Base-by-base conservation (phyloP, 2,329 filamentous ascomycete species). In the Aspergillus aculeatus region DNA sequence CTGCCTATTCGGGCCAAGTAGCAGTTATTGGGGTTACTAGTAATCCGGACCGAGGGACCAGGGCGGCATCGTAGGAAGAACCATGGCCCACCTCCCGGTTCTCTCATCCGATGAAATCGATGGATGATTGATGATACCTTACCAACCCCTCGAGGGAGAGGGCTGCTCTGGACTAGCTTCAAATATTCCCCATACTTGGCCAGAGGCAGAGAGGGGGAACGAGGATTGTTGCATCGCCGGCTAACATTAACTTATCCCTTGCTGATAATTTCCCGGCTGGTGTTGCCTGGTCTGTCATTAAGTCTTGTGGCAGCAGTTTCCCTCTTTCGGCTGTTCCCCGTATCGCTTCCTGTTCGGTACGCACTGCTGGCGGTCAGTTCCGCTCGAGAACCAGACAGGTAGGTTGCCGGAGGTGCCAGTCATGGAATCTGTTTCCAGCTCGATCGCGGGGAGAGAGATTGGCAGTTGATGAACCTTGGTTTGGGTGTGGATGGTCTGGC, bases 221-320 rank as follows among this genome's bases (percentile, higher is more conserved):
- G 52, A 16, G 38, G 7, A 38, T 47, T 32, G 52, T 54, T 47
- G 52, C 52, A 54, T 54, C 52, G 52, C 52, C 16, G 31, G 38
- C 38, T 47, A 35, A 12, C 32, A 38, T 23, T 31, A 16, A 12
- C 12, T 16, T 35, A 54, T 54, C 52, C 52, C 52, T 54, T 54
- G 52, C 52, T 54, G 52, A 54, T 47, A 47, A 47, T 54, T 54
- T 54, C 14, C 52, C 52, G 52, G 41, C 47, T 16, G 47, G 52
- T 54, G 52, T 32, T 54, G 52, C 38, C 52, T 54, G 24, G 21
- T 29, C 35, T 16, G 38, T 19, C 38, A 38, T 35, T 21, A 26
- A 19, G 16, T 54, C 23, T 21, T 21, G 47, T 54, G 44, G 38
- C 44, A 41, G 21, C 24, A 4, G 23, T 23, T 54, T 54, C 23